Base-by-base conservation (phyloP, 1,284 basidiomycete species). In the Cryptococcus wingfieldii region DNA sequence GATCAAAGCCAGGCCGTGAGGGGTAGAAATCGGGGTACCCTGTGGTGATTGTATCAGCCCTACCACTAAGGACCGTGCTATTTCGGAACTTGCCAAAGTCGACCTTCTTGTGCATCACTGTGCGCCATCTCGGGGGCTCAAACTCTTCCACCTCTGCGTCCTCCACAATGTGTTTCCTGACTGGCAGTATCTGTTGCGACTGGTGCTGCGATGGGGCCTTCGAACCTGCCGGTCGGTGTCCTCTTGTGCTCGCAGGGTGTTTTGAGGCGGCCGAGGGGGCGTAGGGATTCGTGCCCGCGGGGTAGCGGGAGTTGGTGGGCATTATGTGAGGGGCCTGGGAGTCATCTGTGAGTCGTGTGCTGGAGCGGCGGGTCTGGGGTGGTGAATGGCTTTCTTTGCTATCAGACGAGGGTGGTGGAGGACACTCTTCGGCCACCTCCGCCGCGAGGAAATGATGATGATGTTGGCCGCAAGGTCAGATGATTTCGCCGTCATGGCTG, bases 11-110 rank as follows among this genome's bases (percentile, higher is more conserved):
- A 16, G 88, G 84, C 52, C 84, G 81, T 4, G 91, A 88, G 41
- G 92, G 91, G 71, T 88, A 85, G 71, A 92, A 92, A 38, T 91
- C 90, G 50, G 86, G 83, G 69, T 87, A 93, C 14, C 91, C 90
- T 92, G 42, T 10, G 18, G 9, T 28, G 16, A 14, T 43, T 45
- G 8, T 23, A 28, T 44, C n/a, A 45, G 34, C 41, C 38, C 12
- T 13, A 18, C n/a, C 38, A 23, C 41, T 27, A 38, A 6, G 19
- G 7, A 44, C 38, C 39, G 6, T 19, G 12, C 14, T 18, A 23
- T 3, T 13, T 31, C 18, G 9, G 31, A 19, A 66, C 71, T 56
- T 49, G 76, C 75, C 75, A 2, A 77, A 61, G 59, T 77, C 75
- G 3, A 71, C 69, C 39, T 69, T 54, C 38, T 60, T 60, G 59